phyloP scores from a whole-genome alignment of 2,329 filamentous ascomycete species.

The Trichoderma sp. region DNA sequence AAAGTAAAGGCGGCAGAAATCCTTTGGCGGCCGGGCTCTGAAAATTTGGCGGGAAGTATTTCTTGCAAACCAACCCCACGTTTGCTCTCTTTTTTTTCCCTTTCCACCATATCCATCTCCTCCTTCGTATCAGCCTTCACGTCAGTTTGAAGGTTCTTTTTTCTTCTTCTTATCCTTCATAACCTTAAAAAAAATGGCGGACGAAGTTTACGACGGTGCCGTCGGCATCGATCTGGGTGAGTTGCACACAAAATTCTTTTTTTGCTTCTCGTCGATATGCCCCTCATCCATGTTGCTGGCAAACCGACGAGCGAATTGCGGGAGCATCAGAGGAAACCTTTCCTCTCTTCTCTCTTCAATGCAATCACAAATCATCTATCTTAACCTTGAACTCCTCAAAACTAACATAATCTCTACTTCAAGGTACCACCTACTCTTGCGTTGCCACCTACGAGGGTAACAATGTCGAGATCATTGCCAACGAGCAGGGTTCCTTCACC shows the following conservation, averaged over 20 bases:
- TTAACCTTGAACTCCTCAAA: background rate
- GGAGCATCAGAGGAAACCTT: background rate
- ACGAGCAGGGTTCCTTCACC: constrained; percentile 99
- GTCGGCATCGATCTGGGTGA: constrained; percentile 99
- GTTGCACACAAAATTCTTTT: constrained; percentile 34
- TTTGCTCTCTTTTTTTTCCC: constrained; percentile 27
- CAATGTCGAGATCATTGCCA: constrained; percentile 99
- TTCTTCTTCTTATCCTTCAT: constrained; percentile 1
- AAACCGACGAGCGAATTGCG: background rate
- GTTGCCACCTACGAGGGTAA: constrained; percentile 98
- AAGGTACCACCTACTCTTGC: constrained; percentile 99
- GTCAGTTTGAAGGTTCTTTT: constrained; percentile 23
- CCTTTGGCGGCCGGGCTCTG: background rate
- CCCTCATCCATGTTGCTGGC: background rate
- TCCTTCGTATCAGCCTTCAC: constrained; percentile 28
- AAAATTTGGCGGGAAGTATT: constrained; percentile 34
- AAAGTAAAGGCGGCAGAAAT: constrained; percentile 28
- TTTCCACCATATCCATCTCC: constrained; percentile 24
- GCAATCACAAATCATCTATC: background rate
- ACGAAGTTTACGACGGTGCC: constrained; percentile 99
- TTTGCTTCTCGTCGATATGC: constrained; percentile 14
- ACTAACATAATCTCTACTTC: constrained; percentile 13
- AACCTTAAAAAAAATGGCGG: constrained; percentile 67
- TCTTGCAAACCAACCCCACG: constrained; percentile 40
- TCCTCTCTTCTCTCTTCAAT: background rate